Base-by-base conservation (phyloP, 164 flowering plant genomes). In the Magnolia sinica region DNA sequence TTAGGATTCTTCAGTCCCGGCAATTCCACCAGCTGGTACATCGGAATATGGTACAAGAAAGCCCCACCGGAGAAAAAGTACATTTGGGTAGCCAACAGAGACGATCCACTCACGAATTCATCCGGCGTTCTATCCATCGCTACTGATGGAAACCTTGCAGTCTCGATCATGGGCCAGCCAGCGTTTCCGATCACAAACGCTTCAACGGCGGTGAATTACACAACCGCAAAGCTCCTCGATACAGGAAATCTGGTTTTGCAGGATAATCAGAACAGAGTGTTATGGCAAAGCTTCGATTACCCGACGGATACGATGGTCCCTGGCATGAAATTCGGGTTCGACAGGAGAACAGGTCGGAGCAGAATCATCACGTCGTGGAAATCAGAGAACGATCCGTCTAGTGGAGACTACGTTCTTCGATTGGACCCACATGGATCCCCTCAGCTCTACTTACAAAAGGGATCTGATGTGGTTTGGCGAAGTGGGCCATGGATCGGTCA, bases 51-150 rank as follows among this genome's bases (percentile, higher is more conserved):
- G 79, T 78, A 51, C 71, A 76, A 79, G 76, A 74, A 81, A 8
- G 72, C 81, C 13, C 45, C 31, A 66, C 55, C 82, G 0, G 51
- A 22, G 24, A 8, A 49, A 1, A 80, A 84, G 0, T 74, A 77
- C 6, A 86, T 89, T 1, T 91, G 94, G 92, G 89, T 87, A 1
- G 92, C 94, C 8, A 91, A 88, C 84, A 80, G 90, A 78, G 84
- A 84, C 80, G 65, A 8, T 69, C 91, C 91, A 61, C 27, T 89
- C 20, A 71, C 73, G 0, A 81, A 83, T 65, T 77, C 83, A 20
- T 74, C 90, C 0, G 85, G 82, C 19, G 58, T 23, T 16, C 45
- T 87, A 22, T 80, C 67, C 37, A 72, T 88, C 13, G 64, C 59
- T 7, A 64, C 59, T 5, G 72, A 73, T 23, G 87, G 88, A 9